A percentile compares a stretch with the other conserved stretches of the same genome.
Evolutionary conservation across 805 yeast species (phyloP).

Genomic region (Myxozyma mucilagina): DNA sequence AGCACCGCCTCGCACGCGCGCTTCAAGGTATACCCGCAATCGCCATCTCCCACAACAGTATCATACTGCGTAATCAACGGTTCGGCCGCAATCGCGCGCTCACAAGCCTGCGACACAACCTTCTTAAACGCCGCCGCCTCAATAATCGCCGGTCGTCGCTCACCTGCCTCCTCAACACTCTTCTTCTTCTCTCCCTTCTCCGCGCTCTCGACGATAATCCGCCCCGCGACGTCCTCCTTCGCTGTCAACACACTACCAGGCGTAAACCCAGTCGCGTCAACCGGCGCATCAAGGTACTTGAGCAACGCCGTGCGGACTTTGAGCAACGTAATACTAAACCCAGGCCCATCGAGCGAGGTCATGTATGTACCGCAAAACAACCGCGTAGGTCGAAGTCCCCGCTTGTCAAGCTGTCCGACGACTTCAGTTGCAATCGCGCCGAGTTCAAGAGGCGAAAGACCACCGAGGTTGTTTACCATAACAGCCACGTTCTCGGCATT

Average conservation of each 20-base stretch:
- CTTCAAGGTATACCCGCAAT: slow-evolving; percentile 89
- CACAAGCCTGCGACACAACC: slow-evolving; percentile 52
- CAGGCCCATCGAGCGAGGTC: slow-evolving; percentile 90
- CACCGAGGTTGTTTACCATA: slow-evolving; percentile 84
- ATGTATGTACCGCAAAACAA: slow-evolving; percentile 75
- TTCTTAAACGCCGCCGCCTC: slow-evolving; percentile 39
- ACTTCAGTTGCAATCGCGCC: slow-evolving; percentile 65
- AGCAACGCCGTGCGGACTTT: slow-evolving; percentile 63
- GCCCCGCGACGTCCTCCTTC: slow-evolving; percentile 36
- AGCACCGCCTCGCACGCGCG: slow-evolving; percentile 77
- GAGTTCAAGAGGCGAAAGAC: slow-evolving; percentile 78
- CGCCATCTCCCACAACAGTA: slow-evolving; percentile 93
- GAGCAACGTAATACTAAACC: slow-evolving; percentile 80
- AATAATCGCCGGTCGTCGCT: slow-evolving; percentile 40
- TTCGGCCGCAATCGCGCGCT: slow-evolving; percentile 60
- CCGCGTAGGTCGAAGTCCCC: slow-evolving; percentile 61
- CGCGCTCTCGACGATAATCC: slow-evolving; percentile 18
- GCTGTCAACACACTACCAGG: slow-evolving; percentile 33
- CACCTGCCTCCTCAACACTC: not conserved
- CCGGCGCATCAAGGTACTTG: slow-evolving; percentile 64
- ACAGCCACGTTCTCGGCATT: slow-evolving; percentile 65
- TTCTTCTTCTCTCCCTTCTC: slow-evolving; percentile 30
- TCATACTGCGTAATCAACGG: slow-evolving; percentile 83
- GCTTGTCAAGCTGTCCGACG: slow-evolving; percentile 18
- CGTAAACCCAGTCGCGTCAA: slow-evolving; percentile 84